phyloP scores from a whole-genome alignment of 148 eudicot species.

The Tetragonia tetragonoides region DNA sequence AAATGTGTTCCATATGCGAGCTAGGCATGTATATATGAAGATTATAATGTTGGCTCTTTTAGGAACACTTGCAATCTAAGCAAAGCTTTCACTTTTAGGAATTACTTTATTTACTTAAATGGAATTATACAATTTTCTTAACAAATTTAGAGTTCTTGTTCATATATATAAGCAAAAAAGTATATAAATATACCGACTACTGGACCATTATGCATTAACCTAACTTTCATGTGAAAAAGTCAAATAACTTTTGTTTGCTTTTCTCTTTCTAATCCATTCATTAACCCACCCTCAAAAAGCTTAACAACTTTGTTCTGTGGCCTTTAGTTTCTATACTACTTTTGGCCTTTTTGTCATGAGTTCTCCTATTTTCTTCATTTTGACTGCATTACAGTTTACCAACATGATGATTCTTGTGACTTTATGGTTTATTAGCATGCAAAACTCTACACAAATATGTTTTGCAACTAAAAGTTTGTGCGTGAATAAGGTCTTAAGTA shows the following conservation, averaged over 20 bases:
- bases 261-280: slow-evolving; percentile 2
- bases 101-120: too few relatives aligned
- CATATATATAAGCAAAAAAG: too few relatives aligned
- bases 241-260: slow-evolving; percentile 9
- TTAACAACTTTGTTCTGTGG: slow-evolving; percentile 7
- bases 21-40: background rate
- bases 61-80: slow-evolving; percentile 20
- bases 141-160: too few relatives aligned
- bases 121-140: too few relatives aligned
- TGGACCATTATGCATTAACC: slow-evolving; percentile 10
- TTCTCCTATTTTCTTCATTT: background rate
- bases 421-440: too few relatives aligned
- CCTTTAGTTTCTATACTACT: background rate
- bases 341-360: slow-evolving; percentile 5
- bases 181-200: background rate
- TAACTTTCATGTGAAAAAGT: slow-evolving; percentile 13
- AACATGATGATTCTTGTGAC: background rate
- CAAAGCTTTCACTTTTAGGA: slow-evolving; percentile 14
- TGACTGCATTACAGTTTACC: background rate
- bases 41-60: slow-evolving; percentile 5
- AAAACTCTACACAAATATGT: too few relatives aligned
- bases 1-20: slow-evolving; percentile 17
- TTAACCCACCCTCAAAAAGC: slow-evolving; percentile 4
- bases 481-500: too few relatives aligned
- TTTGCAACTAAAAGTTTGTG: too few relatives aligned